Evolutionary conservation across 2,329 filamentous ascomycete species (phyloP).

Genomic region (Aureobasidium sp.): DNA sequence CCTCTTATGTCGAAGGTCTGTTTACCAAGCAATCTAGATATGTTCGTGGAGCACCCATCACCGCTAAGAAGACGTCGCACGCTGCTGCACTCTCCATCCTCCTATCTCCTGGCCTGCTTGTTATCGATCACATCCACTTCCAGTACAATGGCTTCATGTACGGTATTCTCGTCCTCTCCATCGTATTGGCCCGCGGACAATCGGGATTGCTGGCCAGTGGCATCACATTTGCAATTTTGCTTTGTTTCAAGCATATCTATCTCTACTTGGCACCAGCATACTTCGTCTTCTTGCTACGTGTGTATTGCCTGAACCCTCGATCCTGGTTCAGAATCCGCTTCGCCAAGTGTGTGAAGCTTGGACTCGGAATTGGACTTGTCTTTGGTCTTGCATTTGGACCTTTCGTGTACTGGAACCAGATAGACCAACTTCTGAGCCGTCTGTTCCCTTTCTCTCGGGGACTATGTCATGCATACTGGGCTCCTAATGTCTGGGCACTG

Average conservation of each 20-base stretch:
- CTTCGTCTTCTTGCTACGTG: constrained; percentile 84
- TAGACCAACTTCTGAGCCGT: constrained; percentile 73
- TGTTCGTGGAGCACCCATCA: constrained; percentile 60
- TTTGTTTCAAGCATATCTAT: constrained; percentile 98
- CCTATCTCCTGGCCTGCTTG: constrained; percentile 84
- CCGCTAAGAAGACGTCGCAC: constrained; percentile 69
- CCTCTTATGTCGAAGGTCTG: background rate
- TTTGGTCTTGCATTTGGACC: constrained; percentile 82
- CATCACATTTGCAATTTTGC: constrained; percentile 70
- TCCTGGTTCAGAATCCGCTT: constrained; percentile 68
- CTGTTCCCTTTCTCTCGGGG: constrained; percentile 92
- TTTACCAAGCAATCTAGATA: constrained; percentile 49
- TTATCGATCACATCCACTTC: constrained; percentile 98
- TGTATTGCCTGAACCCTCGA: constrained; percentile 75
- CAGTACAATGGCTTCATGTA: constrained; percentile 99
- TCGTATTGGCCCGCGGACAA: constrained; percentile 71
- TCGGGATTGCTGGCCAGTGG: constrained; percentile 72
- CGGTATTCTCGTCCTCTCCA: constrained; percentile 77
- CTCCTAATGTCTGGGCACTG: constrained; percentile 92
- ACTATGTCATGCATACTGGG: constrained; percentile 97
- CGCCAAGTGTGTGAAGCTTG: constrained; percentile 77
- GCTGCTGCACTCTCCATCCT: constrained; percentile 82
- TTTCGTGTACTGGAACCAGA: constrained; percentile 73
- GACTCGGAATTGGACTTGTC: constrained; percentile 60
- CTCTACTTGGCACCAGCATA: constrained; percentile 94